phyloP scores from a whole-genome alignment of 75 land plant species.

The Sequoiadendron giganteum region DNA sequence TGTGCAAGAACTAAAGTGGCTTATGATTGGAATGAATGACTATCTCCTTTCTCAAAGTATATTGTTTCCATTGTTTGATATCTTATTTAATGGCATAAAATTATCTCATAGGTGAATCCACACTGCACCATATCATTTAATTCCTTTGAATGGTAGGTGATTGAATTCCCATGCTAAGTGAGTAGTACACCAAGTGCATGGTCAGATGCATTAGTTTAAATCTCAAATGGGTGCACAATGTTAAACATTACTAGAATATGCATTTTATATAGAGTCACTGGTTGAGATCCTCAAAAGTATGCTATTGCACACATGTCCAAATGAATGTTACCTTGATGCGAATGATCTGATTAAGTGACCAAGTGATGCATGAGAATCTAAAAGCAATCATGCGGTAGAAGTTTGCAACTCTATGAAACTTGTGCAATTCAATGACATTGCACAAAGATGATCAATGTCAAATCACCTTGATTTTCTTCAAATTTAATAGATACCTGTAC shows the following conservation, averaged over 20 bases:
- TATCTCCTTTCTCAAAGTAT: background rate
- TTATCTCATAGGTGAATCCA: background rate
- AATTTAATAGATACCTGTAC: too few species aligned
- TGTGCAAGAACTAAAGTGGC: background rate
- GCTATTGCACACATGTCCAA: too few species aligned
- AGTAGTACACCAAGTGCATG: background rate
- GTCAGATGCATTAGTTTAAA: background rate
- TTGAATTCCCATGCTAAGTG: background rate
- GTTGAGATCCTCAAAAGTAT: background rate
- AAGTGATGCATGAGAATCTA: too few species aligned
- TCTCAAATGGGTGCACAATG: background rate
- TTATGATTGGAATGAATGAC: background rate
- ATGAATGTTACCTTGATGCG: too few species aligned
- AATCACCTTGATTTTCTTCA: too few species aligned
- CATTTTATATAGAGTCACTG: too few species aligned
- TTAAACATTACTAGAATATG: background rate
- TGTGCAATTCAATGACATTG: too few species aligned
- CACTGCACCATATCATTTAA: background rate
- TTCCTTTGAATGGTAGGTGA: background rate
- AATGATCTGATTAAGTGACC: too few species aligned
- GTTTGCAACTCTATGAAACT: too few species aligned
- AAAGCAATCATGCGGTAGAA: too few species aligned
- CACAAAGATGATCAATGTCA: too few species aligned
- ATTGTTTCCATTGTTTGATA: background rate
- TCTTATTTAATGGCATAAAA: background rate